Conservation (phyloP, 2,329 filamentous ascomycete genomes). For the Monilinia fructigena region DNA sequence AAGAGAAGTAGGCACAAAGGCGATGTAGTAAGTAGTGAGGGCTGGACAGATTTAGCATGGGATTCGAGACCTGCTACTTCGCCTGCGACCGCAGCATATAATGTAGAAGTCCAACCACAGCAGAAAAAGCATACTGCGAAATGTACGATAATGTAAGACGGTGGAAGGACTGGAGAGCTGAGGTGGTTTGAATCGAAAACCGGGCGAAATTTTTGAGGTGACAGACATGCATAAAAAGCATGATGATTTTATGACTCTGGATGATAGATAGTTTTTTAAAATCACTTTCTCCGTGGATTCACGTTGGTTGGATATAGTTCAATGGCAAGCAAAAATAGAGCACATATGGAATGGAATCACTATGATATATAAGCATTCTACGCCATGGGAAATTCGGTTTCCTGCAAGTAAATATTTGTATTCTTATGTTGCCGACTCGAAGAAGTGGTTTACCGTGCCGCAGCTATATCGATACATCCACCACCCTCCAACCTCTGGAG, state of each 20-base stretch:
- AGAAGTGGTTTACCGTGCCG: not conserved
- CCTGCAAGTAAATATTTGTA: not conserved
- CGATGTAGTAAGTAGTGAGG: conserved; percentile 48
- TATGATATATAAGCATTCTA: not conserved
- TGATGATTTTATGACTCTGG: not conserved
- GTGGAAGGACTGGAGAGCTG: not conserved
- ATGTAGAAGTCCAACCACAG: not conserved
- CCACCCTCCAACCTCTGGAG: not conserved
- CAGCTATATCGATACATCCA: not conserved
- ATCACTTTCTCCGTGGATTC: not conserved
- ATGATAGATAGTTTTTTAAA: conserved; percentile 2
- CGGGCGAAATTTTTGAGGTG: not conserved
- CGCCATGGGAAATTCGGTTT: not conserved
- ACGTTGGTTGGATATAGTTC: not conserved
- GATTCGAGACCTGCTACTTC: conserved; percentile 24
- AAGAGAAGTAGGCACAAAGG: conserved; percentile 44
- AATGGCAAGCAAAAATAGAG: not conserved
- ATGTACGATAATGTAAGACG: conserved; percentile 5
- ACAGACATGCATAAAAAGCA: not conserved
- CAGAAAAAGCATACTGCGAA: conserved; percentile 4
- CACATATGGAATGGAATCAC: not conserved
- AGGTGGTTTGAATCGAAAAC: not conserved
- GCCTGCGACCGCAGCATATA: conserved; percentile 23
- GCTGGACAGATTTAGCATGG: conserved; percentile 52
- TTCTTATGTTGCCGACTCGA: not conserved